Percentiles rank a stretch among this genome's conserved stretches.
Conservation (phyloP, 2,329 filamentous ascomycete genomes). For the Cladosporium sp. region DNA sequence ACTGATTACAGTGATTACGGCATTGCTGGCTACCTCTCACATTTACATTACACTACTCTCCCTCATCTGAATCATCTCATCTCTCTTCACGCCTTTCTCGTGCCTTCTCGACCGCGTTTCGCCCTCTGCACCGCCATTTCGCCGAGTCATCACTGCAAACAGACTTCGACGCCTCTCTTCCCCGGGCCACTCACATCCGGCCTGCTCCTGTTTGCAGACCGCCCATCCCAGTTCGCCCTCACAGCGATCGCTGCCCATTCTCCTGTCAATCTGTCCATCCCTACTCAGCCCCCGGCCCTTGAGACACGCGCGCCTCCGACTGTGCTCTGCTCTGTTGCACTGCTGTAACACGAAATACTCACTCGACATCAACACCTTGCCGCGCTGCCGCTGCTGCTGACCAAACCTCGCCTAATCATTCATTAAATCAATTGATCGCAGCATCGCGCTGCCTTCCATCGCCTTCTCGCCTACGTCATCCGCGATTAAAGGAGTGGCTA, state of each 20-base stretch:
- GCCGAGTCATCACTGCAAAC: slow-evolving; percentile 3
- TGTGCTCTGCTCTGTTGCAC: not conserved
- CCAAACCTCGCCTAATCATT: slow-evolving; percentile 6
- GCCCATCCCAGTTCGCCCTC: slow-evolving; percentile 11
- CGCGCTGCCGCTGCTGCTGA: slow-evolving; percentile 4
- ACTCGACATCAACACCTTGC: not conserved
- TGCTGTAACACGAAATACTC: not conserved
- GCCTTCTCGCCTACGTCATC: slow-evolving; percentile 7
- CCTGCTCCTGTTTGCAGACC: not conserved
- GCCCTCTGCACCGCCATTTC: slow-evolving; percentile 11
- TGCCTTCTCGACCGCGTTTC: slow-evolving; percentile 9
- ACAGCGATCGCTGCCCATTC: slow-evolving; percentile 14
- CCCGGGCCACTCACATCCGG: slow-evolving; percentile 5
- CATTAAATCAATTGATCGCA: not conserved
- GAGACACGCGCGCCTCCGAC: slow-evolving; percentile 1
- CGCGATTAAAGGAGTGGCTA: slow-evolving; percentile 11
- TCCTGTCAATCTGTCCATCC: slow-evolving; percentile 16
- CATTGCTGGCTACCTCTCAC: not conserved
- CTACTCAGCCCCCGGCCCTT: slow-evolving; percentile 2
- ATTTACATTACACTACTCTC: not conserved
- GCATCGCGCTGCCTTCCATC: not conserved
- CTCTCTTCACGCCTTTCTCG: slow-evolving; percentile 6
- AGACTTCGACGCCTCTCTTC: slow-evolving; percentile 6
- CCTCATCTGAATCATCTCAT: not conserved
- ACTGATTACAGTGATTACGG: not conserved